Evolutionary conservation across 2,329 filamentous ascomycete species (phyloP), one percentile per base, ranked within the genome.

Genomic region (Colletotrichum caudatum): DNA sequence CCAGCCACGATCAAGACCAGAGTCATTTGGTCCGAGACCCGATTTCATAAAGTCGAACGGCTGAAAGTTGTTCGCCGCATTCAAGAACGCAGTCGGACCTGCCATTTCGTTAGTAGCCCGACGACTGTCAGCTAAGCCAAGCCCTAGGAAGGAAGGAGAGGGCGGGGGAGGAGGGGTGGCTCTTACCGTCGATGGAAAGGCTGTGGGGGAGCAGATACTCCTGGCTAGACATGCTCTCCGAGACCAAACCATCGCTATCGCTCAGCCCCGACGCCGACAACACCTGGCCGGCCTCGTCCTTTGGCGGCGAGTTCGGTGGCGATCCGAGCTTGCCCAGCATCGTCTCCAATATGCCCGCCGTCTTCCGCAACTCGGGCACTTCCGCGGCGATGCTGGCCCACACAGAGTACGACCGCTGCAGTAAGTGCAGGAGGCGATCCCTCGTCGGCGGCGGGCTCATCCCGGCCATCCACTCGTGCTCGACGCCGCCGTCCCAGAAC

Each of bases 321-420:
- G 74, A 75, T 5, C 80, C 81, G 8, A 87, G 77, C 73, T 82
- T 85, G 3, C 78, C 77, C 44, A 87, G 77, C 81, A 88, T 86
- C 5, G 80, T 82, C 7, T 80, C 79, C 64, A 88, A 76, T 8
- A 85, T 82, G 46, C 82, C 81, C 14, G 81, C 82, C 35, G 86
- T 85, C 77, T 86, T 87, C 51, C 77, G 81, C 58, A 84, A 80
- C 66, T 86, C 85, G 1, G 77, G 74, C 33, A 80, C 76, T 11
- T 78, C 77, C 16, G 74, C 68, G 2, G 83, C 78, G 35, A 86
- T 80, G 5, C 81, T 78, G 23, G 74, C 74, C 85, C 86, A 88
- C 64, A 87, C 83, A 2, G 65, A 66, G 71, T 84, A 76, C 18
- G 86, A 87, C 23, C 79, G 78, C 69, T 78, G 78, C 33, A 88